Base-by-base conservation (phyloP, 1,139 yeast genomes). In the Suhomyces terraborum region DNA sequence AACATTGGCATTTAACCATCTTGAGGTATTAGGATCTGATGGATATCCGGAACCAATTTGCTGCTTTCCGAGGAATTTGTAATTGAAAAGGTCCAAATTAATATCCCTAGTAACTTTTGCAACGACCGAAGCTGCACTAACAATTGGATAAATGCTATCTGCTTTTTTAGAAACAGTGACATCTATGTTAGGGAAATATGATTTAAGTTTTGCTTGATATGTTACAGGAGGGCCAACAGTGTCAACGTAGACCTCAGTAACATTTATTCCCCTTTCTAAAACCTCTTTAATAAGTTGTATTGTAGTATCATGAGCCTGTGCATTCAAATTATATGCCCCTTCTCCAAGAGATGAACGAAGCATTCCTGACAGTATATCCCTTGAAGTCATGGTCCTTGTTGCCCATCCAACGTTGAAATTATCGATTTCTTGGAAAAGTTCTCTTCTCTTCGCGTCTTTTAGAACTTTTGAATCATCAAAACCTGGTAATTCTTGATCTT, bases 31-130 rank as follows among this genome's bases (percentile, higher is more conserved):
- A 4, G 96, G 94, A 61, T 94, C 98, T 3, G 94, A 79, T 0
- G 98, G 98, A 59, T 93, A 93, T 1, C 98, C 98, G 0, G 95
- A 86, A 0, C 98, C 98, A 64, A 91, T 73, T 18, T 50, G 59
- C 3, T 59, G 59, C 13, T 62, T 65, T 23, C 54, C 52, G 24
- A 66, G 48, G 10, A 55, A 36, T 9, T 48, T 45, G n/a, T 52
- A 39, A 39, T 55, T 59, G 51, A 48, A 69, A 53, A 59, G 62
- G 30, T 74, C 65, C 44, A 93, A 66, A 36, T 83, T 79, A 40
- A 79, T 69, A 61, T 93, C 98, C 56, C 99, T 77, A 0, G 98
- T 88, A 4, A 93, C 98, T 59, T 93, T 93, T 6, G 99, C 99
- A 38, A 93, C 91, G 41, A 93, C 88, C n/a, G 96, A 86, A 0